Base-by-base conservation (phyloP, 2,329 filamentous ascomycete genomes). In the Nothophoma quercina region DNA sequence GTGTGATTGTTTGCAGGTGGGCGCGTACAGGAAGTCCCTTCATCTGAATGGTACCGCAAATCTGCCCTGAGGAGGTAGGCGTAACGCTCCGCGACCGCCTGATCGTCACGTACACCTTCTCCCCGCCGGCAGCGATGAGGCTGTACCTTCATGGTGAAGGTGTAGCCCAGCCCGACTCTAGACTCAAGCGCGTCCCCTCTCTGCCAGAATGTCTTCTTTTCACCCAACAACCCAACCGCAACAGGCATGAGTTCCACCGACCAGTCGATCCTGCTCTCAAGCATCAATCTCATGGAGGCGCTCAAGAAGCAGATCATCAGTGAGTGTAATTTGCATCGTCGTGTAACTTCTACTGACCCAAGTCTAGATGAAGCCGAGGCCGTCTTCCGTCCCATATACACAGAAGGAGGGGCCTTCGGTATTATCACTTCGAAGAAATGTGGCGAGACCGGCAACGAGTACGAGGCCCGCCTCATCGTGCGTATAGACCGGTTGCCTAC, bases 391-490 rank as follows among this genome's bases (percentile, higher is more conserved):
- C 26, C 33, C 0, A 26, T 25, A 10, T 7, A 10, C 4, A 9
- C 21, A 5, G 9, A 7, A 6, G 10, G 5, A n/a, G 26, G 18
- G 9, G 21, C 7, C 1, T 40, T 29, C 38, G 29, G 30, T 18
- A 18, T 50, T 22, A 19, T 40, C 15, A 22, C 44, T 7, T 47
- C 44, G 6, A 47, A 47, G 21, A 34, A 15, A 6, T 21, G n/a
- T 0, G 19, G 7, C 19, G n/a, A 30, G 12, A n/a, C 21, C 4
- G 21, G 21, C 21, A 22, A 40, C 16, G 21, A 15, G 28, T 51
- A 40, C 22, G 29, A 34, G 7, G 40, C 48, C 13, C 34, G 28
- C 9, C 21, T 51, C 1, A 33, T 51, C 13, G 5, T 43, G 15
- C 34, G 45, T 16, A 33, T 16, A 2, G 34, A 8, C 10, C 29